These are phyloP conservation scores for Trypanosoma lewisi DNA, from an alignment of 208 protist species.

Conservation along the genomic window DNA sequence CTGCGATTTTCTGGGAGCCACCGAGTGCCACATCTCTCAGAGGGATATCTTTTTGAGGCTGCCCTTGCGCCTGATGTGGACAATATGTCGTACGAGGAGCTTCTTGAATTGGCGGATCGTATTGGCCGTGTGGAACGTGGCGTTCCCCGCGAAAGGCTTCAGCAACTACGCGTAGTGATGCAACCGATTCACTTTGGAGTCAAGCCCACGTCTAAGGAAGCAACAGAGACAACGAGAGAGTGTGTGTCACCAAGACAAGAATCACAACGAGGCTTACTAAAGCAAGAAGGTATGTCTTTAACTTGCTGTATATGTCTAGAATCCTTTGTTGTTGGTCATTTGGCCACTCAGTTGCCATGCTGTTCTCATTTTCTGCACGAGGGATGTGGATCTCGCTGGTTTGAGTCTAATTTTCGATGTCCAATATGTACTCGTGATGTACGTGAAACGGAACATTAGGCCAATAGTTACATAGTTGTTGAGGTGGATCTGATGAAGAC, in stretches of 20 bases:
- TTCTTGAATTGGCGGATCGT: slow-evolving; percentile 20
- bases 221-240: neutral
- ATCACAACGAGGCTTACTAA: neutral
- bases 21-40: neutral
- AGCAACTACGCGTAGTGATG: slow-evolving; percentile 9
- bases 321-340: slow-evolving; percentile 12
- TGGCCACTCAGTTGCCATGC: slow-evolving; percentile 21
- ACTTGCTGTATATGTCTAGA: slow-evolving; percentile 29
- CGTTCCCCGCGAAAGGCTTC: slow-evolving; percentile 6
- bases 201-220: neutral
- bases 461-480: slow-evolving; percentile 1
- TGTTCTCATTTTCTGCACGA: slow-evolving; percentile 26
- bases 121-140: slow-evolving; percentile 23
- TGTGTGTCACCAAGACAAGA: neutral
- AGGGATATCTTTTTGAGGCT: slow-evolving; percentile 17
- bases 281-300: neutral
- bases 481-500: neutral
- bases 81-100: slow-evolving; percentile 29
- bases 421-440: slow-evolving; percentile 29
- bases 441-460: slow-evolving; percentile 13
- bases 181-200: slow-evolving; percentile 9
- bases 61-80: slow-evolving; percentile 23
- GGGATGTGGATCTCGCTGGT: slow-evolving; percentile 19
- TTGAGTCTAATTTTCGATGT: slow-evolving; percentile 26
- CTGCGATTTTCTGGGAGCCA: neutral